These are phyloP conservation scores for Endotrypanum monterogeii DNA, from an alignment of 208 protist genomes.

Conservation along the genomic window DNA sequence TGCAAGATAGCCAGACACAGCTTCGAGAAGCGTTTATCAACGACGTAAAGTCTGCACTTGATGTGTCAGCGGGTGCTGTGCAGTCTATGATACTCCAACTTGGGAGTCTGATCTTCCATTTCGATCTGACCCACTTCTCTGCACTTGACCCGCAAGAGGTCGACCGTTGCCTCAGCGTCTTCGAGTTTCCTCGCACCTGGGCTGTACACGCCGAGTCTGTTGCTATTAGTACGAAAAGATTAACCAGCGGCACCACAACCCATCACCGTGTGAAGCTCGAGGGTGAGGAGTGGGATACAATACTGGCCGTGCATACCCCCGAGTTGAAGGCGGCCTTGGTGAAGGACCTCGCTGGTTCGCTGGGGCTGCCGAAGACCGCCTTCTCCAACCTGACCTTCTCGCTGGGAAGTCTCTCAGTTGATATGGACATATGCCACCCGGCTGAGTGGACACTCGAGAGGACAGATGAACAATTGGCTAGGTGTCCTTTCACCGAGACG, in stretches of 20 bases:
- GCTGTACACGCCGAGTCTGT: conserved; percentile 31
- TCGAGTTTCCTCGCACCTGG: conserved; percentile 41
- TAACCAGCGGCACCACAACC: conserved; percentile 8
- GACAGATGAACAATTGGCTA: conserved; percentile 16
- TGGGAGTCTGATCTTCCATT: conserved; percentile 33
- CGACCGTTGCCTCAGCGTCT: conserved; percentile 19
- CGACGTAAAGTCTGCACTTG: conserved; percentile 28
- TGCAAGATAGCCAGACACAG: conserved; percentile 13
- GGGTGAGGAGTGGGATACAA: conserved; percentile 19
- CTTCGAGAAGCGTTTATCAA: conserved; percentile 34
- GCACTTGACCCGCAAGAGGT: conserved; percentile 16
- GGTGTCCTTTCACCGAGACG: conserved; percentile 21
- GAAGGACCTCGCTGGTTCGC: conserved; percentile 18
- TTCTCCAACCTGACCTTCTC: conserved; percentile 23
- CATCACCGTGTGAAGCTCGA: conserved; percentile 35
- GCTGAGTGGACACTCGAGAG: background rate
- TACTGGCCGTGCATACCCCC: background rate
- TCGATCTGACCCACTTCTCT: conserved; percentile 22
- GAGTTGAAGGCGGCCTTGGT: conserved; percentile 14
- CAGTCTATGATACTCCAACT: conserved; percentile 20
- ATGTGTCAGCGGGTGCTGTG: conserved; percentile 22
- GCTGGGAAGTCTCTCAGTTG: conserved; percentile 31
- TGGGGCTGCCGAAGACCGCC: conserved; percentile 1
- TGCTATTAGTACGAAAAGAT: background rate
- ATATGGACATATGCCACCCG: conserved; percentile 31